Conservation (phyloP, 192 early-diverging fungal species). For the Backusella psychrophila region DNA sequence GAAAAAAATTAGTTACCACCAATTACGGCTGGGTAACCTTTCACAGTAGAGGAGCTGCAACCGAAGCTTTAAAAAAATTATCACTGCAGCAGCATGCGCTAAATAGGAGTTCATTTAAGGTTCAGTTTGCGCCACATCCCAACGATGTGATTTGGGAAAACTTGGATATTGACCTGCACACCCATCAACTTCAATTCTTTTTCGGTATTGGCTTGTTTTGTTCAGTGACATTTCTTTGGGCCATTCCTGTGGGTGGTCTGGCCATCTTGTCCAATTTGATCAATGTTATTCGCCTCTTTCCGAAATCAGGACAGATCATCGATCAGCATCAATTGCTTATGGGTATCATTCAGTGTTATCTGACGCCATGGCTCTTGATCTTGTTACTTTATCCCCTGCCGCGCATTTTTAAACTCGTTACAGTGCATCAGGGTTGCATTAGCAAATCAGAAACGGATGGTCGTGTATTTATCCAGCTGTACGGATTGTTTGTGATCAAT, state of each 20-base stretch:
- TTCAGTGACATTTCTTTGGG: slow-evolving; percentile 59
- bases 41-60: background rate
- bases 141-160: slow-evolving; percentile 78
- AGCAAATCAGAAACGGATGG: slow-evolving; percentile 66
- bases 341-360: slow-evolving; percentile 59
- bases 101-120: background rate
- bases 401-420: slow-evolving; percentile 56
- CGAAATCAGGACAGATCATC: slow-evolving; percentile 45
- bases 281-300: slow-evolving; percentile 59
- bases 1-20: slow-evolving; percentile 23
- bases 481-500: slow-evolving; percentile 68
- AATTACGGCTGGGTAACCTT: slow-evolving; percentile 12
- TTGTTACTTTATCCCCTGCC: slow-evolving; percentile 62
- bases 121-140: slow-evolving; percentile 59
- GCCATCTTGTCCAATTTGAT: slow-evolving; percentile 58
- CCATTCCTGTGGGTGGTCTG: slow-evolving; percentile 61
- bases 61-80: slow-evolving; percentile 1
- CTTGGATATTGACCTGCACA: slow-evolving; percentile 46
- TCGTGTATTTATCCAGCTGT: slow-evolving; percentile 65
- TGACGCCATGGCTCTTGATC: slow-evolving; percentile 62
- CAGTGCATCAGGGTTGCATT: slow-evolving; percentile 64
- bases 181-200: slow-evolving; percentile 43
- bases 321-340: slow-evolving; percentile 43
- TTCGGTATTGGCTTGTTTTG: slow-evolving; percentile 47
- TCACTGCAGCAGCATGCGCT: background rate